These are phyloP conservation scores for Mycosarcoma maydis DNA, from an alignment of 1,284 basidiomycete species.

Conservation along the genomic window DNA sequence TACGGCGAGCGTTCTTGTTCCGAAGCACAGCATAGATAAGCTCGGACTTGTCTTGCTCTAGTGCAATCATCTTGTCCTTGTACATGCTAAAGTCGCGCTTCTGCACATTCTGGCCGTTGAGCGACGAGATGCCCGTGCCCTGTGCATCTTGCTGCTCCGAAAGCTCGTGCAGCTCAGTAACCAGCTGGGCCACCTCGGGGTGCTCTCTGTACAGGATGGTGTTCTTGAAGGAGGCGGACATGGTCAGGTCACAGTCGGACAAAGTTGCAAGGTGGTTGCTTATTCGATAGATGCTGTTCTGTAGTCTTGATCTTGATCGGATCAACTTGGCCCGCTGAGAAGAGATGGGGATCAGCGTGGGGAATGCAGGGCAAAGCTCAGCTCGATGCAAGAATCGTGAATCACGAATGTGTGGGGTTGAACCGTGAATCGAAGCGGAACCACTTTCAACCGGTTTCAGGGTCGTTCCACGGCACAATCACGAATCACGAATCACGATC, in stretches of 20 bases:
- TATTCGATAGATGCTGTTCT: no score
- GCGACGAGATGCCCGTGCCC: slow-evolving; percentile 32
- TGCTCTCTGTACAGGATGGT: slow-evolving; percentile 23
- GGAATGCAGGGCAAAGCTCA: no score
- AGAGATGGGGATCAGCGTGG: no score
- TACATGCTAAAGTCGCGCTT: slow-evolving; percentile 33
- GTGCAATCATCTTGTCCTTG: slow-evolving; percentile 39
- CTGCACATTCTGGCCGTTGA: slow-evolving; percentile 25
- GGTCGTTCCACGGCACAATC: neutral
- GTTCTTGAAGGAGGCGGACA: slow-evolving; percentile 13
- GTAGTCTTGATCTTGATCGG: no score
- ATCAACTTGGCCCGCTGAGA: no score
- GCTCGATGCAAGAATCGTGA: neutral
- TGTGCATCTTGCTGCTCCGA: slow-evolving; percentile 33
- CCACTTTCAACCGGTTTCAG: slow-evolving; percentile 1
- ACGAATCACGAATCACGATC: no score
- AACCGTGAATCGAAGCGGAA: neutral
- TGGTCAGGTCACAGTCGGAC: slow-evolving; percentile 1
- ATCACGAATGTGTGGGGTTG: neutral
- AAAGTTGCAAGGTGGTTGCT: neutral
- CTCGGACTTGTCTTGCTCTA: slow-evolving; percentile 39
- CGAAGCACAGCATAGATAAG: slow-evolving; percentile 26
- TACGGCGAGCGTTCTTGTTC: slow-evolving; percentile 26
- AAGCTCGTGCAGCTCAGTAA: slow-evolving; percentile 27
- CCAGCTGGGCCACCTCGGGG: slow-evolving; percentile 18